Conservation (phyloP, 202 grass and related monocot species). For the Panicum hallii region DNA sequence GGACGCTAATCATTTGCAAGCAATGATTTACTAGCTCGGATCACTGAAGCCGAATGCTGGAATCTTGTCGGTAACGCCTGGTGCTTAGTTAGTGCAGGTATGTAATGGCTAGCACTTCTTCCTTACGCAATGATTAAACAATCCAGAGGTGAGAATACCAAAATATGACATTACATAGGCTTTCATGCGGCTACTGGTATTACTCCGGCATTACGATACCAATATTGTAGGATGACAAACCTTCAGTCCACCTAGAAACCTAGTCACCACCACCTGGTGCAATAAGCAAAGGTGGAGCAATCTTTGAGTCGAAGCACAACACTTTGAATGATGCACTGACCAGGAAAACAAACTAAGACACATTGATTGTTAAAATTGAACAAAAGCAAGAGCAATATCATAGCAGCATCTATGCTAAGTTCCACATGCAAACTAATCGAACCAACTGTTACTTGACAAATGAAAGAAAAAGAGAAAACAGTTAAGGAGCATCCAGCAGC, state of each 20-base stretch:
- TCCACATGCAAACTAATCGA: neutral
- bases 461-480: neutral
- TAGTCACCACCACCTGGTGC: constrained; percentile 28
- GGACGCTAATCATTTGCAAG: constrained; percentile 46
- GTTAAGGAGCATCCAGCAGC: neutral
- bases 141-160: constrained; percentile 17
- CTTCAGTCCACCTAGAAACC: constrained; percentile 30
- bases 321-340: constrained; percentile 19
- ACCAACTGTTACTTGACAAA: neutral
- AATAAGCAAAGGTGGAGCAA: neutral
- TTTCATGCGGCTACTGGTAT: neutral
- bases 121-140: constrained; percentile 7
- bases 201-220: constrained; percentile 8
- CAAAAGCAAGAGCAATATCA: neutral
- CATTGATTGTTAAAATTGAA: neutral
- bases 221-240: constrained; percentile 19
- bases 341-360: neutral
- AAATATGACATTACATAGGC: neutral
- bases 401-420: neutral
- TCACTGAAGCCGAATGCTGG: constrained; percentile 49
- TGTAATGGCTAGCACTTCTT: constrained; percentile 40
- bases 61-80: constrained; percentile 34
- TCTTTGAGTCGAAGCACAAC: constrained; percentile 26
- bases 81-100: constrained; percentile 41
- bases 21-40: constrained; percentile 45